Percentiles rank a stretch among this genome's conserved stretches.
These are phyloP conservation scores for Pythium biforme DNA, from an alignment of 352 stramenopile species.

Conservation along the genomic window DNA sequence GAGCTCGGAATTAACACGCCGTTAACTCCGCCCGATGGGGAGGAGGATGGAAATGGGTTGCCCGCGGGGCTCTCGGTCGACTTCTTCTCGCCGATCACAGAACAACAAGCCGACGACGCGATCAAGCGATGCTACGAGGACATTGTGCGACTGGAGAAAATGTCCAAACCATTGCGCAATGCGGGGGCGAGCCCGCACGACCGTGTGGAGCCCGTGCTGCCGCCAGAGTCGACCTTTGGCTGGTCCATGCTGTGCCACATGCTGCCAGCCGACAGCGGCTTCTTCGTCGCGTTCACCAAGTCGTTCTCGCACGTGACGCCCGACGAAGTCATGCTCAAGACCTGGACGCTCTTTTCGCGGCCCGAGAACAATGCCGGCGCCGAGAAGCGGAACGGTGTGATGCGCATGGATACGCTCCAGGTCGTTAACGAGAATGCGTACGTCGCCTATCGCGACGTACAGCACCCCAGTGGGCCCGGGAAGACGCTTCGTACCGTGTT, in stretches of 20 bases:
- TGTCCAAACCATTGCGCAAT: slow-evolving; percentile 32
- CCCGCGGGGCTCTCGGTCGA: slow-evolving; percentile 16
- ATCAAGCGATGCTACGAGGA: slow-evolving; percentile 59
- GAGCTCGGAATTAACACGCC: slow-evolving; percentile 45
- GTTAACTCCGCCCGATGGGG: slow-evolving; percentile 25
- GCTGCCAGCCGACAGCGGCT: slow-evolving; percentile 29
- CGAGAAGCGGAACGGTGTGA: slow-evolving; percentile 11
- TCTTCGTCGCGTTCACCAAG: slow-evolving; percentile 39
- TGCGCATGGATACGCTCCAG: slow-evolving; percentile 37
- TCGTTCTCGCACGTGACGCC: slow-evolving; percentile 28
- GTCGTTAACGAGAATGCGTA: slow-evolving; percentile 32
- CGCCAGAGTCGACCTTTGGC: slow-evolving; percentile 43
- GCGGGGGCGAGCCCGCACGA: not conserved
- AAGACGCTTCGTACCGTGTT: slow-evolving; percentile 40
- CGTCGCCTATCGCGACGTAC: slow-evolving; percentile 34
- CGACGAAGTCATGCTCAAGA: slow-evolving; percentile 29
- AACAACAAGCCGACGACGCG: slow-evolving; percentile 47
- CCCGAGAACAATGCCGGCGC: slow-evolving; percentile 27
- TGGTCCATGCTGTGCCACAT: slow-evolving; percentile 34
- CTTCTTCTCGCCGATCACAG: slow-evolving; percentile 56
- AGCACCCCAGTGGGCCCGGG: slow-evolving; percentile 24
- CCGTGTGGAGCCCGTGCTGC: slow-evolving; percentile 21
- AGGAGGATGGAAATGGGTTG: not conserved
- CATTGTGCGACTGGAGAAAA: slow-evolving; percentile 49
- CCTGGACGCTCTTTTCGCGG: slow-evolving; percentile 27